Conservation (phyloP, 2,329 filamentous ascomycete species). For the Botrytis tulipae region DNA sequence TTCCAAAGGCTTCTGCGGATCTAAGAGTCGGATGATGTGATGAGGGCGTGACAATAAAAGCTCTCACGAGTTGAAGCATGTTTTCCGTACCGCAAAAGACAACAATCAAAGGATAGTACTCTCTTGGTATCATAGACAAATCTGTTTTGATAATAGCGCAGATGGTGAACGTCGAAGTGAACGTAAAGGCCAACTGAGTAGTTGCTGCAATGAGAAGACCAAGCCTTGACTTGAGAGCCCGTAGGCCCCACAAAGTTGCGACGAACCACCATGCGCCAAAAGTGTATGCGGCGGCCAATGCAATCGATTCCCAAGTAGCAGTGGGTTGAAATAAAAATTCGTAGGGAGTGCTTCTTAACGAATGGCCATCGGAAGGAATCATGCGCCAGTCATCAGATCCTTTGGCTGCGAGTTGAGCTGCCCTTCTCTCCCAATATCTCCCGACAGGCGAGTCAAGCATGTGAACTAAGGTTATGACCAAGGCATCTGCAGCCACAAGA, state of each 20-base stretch:
- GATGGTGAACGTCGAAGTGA: conserved; percentile 76
- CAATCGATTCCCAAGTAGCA: conserved; percentile 61
- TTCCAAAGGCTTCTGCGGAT: conserved; percentile 71
- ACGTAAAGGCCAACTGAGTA: conserved; percentile 67
- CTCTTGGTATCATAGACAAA: conserved; percentile 69
- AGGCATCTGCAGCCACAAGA: conserved; percentile 69
- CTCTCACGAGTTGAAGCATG: conserved; percentile 74
- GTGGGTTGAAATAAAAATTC: conserved; percentile 78
- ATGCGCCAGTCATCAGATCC: conserved; percentile 58
- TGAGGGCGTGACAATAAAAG: conserved; percentile 68
- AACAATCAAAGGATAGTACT: conserved; percentile 74
- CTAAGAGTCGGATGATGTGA: conserved; percentile 66
- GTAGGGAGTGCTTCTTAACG: conserved; percentile 61
- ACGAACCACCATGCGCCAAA: conserved; percentile 64
- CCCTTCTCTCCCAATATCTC: conserved; percentile 61
- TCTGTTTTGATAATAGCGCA: conserved; percentile 75
- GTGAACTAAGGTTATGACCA: conserved; percentile 76
- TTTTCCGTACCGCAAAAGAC: conserved; percentile 74
- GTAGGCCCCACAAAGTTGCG: conserved; percentile 64
- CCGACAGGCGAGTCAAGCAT: conserved; percentile 63
- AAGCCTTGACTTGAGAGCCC: conserved; percentile 72
- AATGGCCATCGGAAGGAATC: conserved; percentile 58
- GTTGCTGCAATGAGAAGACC: conserved; percentile 70
- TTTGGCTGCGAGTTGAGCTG: conserved; percentile 52
- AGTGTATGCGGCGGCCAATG: conserved; percentile 64